phyloP scores from a whole-genome alignment of 2,329 filamentous ascomycete species.

The Rhexocercosporidium sp. region DNA sequence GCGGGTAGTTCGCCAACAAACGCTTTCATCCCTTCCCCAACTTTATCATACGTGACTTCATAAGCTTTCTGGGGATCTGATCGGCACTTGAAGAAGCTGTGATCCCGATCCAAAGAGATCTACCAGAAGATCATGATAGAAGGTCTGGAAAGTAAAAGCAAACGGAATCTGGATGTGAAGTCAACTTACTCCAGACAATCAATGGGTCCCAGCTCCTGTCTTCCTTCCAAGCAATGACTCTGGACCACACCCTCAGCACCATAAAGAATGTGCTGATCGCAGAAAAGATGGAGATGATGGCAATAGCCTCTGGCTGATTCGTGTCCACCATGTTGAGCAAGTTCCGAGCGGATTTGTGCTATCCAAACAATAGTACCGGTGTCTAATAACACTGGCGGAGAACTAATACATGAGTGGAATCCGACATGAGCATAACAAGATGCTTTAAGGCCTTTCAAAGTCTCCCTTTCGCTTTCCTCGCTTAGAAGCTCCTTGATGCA shows the following conservation, averaged over 20 bases:
- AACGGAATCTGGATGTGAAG: not conserved
- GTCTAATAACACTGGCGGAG: not conserved
- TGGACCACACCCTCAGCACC: constrained; percentile 7
- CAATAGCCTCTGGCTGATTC: constrained; percentile 8
- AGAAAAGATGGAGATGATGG: not conserved
- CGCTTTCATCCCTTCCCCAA: too few species aligned
- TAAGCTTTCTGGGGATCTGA: too few species aligned
- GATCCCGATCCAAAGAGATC: too few species aligned
- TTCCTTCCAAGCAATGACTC: constrained; percentile 7
- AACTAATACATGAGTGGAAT: not conserved
- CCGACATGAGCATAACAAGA: not conserved
- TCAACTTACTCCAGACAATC: constrained; percentile 9
- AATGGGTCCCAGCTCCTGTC: not conserved
- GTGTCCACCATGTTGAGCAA: constrained; percentile 15
- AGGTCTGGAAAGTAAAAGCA: too few species aligned
- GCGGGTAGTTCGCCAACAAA: too few species aligned
- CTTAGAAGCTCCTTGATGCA: not conserved
- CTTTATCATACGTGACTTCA: too few species aligned
- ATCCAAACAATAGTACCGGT: not conserved
- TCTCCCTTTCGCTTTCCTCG: not conserved
- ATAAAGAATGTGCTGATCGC: constrained; percentile 13
- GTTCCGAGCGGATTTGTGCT: not conserved
- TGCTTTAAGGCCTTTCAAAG: not conserved
- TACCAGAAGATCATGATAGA: not conserved
- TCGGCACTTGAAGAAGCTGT: too few species aligned